Base-by-base conservation (phyloP, 1,139 yeast species). In the Torulaspora pretoriensis region DNA sequence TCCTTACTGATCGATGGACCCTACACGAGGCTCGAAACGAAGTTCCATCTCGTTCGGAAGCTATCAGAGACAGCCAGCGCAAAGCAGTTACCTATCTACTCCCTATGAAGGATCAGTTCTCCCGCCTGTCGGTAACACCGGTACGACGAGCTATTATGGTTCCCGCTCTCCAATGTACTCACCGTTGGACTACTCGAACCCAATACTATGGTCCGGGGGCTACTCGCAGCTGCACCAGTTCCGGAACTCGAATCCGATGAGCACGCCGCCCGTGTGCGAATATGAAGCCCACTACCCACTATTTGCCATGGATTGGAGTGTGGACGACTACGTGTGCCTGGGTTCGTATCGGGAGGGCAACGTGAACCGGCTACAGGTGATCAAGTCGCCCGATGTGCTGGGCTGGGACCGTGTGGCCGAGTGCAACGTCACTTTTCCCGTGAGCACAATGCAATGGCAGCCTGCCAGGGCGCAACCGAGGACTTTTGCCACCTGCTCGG, bases 391-490 rank as follows among this genome's bases (percentile, higher is more conserved):
- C 4, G 76, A 72, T 43, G 74, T 78, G 12, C 71, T 73, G 54
- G 72, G 73, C 46, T 78, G 81, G 63, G 68, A 68, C 40, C 68
- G 68, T 42, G 73, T 70, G 2, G 70, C 77, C 6, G 83, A 78
- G 50, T 60, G 67, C n/a, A 62, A 65, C 23, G 73, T 78, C 6
- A 79, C 76, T 46, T 82, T 79, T 55, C 88, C 89, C 0, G 71
- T 80, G 2, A 80, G 87, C 1, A 70, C 74, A 43, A 63, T 81
- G 26, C 83, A 80, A 62, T 81, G 89, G 87, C 82, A 80, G 56
- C 87, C 88, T 7, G 49, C 55, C 34, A 50, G 48, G 23, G 33
- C 55, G 8, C 53, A 53, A 10, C 53, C 60, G 23, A 51, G 59
- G 26, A 58, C 60, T 42, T 47, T 66, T 32, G 68, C 68, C 4